Percentiles rank a stretch among this genome's conserved stretches.
phyloP scores from a whole-genome alignment of 805 yeast genomes.

The Candida piceae region DNA sequence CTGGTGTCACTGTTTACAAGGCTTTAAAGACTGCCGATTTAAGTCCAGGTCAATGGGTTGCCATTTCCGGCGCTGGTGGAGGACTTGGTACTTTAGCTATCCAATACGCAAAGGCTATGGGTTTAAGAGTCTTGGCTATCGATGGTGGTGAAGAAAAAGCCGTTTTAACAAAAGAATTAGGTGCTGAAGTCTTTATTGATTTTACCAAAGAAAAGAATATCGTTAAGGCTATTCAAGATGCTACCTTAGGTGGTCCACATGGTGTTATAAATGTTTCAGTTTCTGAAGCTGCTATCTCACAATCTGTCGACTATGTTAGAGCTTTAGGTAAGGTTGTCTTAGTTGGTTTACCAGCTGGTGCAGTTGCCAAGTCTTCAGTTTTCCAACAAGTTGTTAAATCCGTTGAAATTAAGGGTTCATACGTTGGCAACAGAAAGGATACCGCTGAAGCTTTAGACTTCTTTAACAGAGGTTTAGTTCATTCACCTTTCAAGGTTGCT shows the following conservation, averaged over 20 bases:
- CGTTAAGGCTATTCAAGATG: conserved; percentile 34
- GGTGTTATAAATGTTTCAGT: conserved; percentile 65
- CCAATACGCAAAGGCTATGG: conserved; percentile 75
- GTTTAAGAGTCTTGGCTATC: conserved; percentile 62
- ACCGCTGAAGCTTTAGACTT: conserved; percentile 72
- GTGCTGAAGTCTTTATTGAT: conserved; percentile 63
- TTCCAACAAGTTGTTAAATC: conserved; percentile 72
- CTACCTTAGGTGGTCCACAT: conserved; percentile 53
- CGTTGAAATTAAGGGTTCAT: conserved; percentile 70
- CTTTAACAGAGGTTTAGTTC: conserved; percentile 60
- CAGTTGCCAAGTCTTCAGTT: conserved; percentile 63
- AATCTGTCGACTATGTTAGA: conserved; percentile 56
- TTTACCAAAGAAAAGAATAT: conserved; percentile 40
- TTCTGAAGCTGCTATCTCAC: conserved; percentile 45
- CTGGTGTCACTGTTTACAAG: conserved; percentile 88
- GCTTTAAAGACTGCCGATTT: conserved; percentile 76
- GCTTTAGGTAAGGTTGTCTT: conserved; percentile 55
- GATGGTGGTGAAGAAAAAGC: conserved; percentile 73
- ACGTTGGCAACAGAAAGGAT: conserved; percentile 87
- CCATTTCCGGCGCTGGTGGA: conserved; percentile 77
- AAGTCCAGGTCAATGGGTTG: conserved; percentile 71
- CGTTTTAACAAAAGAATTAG: conserved; percentile 45
- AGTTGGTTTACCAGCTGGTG: conserved; percentile 76
- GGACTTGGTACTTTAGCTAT: conserved; percentile 74
- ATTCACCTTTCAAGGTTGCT: conserved; percentile 64